Evolutionary conservation across 805 yeast genomes (phyloP).

Genomic region (Lipomyces chichibuensis): DNA sequence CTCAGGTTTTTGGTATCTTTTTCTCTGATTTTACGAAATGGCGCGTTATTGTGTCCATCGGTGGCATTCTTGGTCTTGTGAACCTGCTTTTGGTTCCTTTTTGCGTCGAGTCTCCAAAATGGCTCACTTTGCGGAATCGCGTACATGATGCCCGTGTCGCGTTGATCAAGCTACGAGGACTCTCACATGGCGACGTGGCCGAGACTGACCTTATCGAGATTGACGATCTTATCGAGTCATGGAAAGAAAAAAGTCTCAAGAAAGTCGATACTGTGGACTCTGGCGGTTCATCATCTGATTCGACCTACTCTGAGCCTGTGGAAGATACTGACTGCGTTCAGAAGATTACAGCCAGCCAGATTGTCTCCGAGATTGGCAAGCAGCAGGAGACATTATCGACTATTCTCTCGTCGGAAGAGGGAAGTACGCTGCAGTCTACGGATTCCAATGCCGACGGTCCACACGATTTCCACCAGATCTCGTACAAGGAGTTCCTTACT

Average conservation of each 20-base stretch:
- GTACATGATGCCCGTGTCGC: conserved; percentile 50
- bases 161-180: conserved; percentile 46
- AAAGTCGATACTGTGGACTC: conserved; percentile 2
- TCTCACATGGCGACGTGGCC: conserved; percentile 31
- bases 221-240: conserved; percentile 28
- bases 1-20: conserved; percentile 72
- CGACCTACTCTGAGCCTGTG: conserved; percentile 23
- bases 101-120: conserved; percentile 77
- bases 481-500: conserved; percentile 51
- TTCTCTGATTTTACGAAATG: conserved; percentile 71
- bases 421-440: conserved; percentile 31
- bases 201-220: conserved; percentile 26
- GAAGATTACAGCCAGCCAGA: not conserved
- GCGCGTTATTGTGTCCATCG: conserved; percentile 71
- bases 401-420: conserved; percentile 25
- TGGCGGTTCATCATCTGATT: conserved; percentile 19
- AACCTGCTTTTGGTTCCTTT: conserved; percentile 52
- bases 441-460: conserved; percentile 25
- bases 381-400: conserved; percentile 9
- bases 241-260: conserved; percentile 21
- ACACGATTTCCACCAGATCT: conserved; percentile 24
- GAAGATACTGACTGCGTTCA: conserved; percentile 15
- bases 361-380: not conserved
- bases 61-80: conserved; percentile 56
- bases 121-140: conserved; percentile 62